A percentile compares a stretch with the other conserved stretches of the same genome.
Evolutionary conservation across 352 stramenopile genomes (phyloP).

Genomic region (Phytophthora fragariae): DNA sequence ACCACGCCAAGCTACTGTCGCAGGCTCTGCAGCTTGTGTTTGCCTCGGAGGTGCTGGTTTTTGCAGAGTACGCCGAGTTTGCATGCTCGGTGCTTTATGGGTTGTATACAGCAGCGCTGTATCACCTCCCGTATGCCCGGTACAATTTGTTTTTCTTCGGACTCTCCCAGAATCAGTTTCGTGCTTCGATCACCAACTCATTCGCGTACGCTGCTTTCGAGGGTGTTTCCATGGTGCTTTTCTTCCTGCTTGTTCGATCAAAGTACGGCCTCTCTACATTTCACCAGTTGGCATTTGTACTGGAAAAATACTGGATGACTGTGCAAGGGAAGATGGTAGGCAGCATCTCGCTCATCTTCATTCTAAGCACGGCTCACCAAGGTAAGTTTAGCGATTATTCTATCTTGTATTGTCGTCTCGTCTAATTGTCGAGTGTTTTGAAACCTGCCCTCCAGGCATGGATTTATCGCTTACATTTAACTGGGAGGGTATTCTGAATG

Average conservation of each 20-base stretch:
- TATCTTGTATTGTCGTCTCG: neutral
- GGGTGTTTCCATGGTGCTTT: neutral
- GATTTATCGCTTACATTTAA: slow-evolving; percentile 32
- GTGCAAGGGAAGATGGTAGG: slow-evolving; percentile 35
- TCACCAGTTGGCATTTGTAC: slow-evolving; percentile 40
- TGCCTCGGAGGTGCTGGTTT: slow-evolving; percentile 29
- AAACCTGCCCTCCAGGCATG: slow-evolving; percentile 14
- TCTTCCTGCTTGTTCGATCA: neutral
- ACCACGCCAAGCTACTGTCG: slow-evolving; percentile 26
- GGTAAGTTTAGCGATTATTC: neutral
- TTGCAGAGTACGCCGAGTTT: slow-evolving; percentile 44
- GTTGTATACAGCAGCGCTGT: slow-evolving; percentile 29
- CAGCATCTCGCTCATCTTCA: slow-evolving; percentile 36
- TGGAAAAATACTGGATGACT: slow-evolving; percentile 43
- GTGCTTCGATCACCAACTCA: neutral
- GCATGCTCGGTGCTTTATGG: slow-evolving; percentile 34
- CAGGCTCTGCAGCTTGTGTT: slow-evolving; percentile 38
- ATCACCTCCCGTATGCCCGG: slow-evolving; percentile 16
- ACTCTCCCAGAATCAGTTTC: slow-evolving; percentile 1
- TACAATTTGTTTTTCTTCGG: slow-evolving; percentile 28
- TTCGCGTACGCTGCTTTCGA: slow-evolving; percentile 1
- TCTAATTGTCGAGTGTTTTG: neutral
- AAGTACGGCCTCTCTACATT: slow-evolving; percentile 12
- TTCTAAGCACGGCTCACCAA: slow-evolving; percentile 26
- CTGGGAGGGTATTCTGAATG: slow-evolving; percentile 27